Evolutionary conservation across 805 yeast species (phyloP), one percentile per base, ranked within the genome.

Genomic region (Metschnikowia gelsemii): DNA sequence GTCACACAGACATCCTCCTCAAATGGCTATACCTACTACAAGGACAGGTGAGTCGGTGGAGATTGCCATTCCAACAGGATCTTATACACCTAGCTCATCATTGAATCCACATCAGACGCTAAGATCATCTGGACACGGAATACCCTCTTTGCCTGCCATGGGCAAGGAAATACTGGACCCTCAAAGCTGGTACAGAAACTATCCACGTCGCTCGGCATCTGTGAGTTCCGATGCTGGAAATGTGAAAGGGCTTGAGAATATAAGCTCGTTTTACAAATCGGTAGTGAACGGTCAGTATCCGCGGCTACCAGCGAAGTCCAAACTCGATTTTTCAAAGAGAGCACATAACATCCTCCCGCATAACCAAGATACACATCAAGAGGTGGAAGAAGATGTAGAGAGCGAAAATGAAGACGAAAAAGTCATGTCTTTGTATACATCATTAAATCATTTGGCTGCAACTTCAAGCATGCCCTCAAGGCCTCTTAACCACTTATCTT

Each of bases 21-120:
- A 75, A 55, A 78, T 86, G 82, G 85, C 95, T 0, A 86, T 87
- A 37, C 90, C 95, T 0, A 85, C 93, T 0, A 84, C 91, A 0
- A 63, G 89, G 50, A 76, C 78, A 27, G 95, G 95, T 5, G 93
- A 82, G 51, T 77, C 91, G 0, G 77, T 85, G 2, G 93, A 86
- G 55, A 85, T 87, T 20, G 83, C 84, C 2, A 64, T 56, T 35
- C 44, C 67, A 3, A 31, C 40, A 4, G 33, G 37, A 8, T 40
- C 44, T 8, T 40, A 35, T 14, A 40, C 44, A 7, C 44, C 35
- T 24, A 40, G 36, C 19, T 30, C 40, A 13, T 35, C 44, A 2
- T 19, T 40, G 11, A 34, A 40, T 12, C 12, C 39, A 1, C 32
- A 41, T 20, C 45, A 41, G 27, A 35, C 36, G 8, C 30, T 35